phyloP scores from a whole-genome alignment of 352 stramenopile genomes.

The Phytophthora pinifolia region DNA sequence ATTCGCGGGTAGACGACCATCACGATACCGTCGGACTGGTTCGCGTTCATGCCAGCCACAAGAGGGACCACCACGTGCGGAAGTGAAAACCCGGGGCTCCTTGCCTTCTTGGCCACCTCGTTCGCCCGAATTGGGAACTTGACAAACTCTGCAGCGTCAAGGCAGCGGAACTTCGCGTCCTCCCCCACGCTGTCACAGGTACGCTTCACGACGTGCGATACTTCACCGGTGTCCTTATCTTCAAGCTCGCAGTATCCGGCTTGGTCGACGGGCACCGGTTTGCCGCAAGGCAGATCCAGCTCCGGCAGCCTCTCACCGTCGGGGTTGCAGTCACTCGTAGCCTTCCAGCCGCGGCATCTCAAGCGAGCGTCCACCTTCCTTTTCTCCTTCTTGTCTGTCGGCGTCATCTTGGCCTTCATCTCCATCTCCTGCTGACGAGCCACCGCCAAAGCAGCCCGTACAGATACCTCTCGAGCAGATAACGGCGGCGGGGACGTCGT shows the following conservation, averaged over 20 bases:
- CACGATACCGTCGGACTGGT: conserved; percentile 21
- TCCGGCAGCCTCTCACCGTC: conserved; percentile 14
- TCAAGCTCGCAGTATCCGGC: conserved; percentile 51
- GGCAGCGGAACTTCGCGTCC: conserved; percentile 50
- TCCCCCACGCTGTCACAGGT: conserved; percentile 48
- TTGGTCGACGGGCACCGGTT: conserved; percentile 22
- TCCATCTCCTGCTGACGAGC: conserved; percentile 19
- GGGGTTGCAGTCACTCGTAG: conserved; percentile 24
- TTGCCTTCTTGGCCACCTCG: conserved; percentile 32
- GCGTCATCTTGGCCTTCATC: conserved; percentile 11
- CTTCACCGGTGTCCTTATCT: conserved; percentile 32
- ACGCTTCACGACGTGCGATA: conserved; percentile 40
- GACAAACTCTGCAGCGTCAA: conserved; percentile 55
- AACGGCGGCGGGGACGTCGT: background rate
- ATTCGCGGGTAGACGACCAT: conserved; percentile 25
- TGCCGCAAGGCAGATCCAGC: conserved; percentile 20
- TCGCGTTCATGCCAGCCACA: conserved; percentile 11
- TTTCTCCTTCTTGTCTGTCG: conserved; percentile 19
- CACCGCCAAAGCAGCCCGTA: conserved; percentile 19
- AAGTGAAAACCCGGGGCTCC: conserved; percentile 8
- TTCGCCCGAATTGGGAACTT: conserved; percentile 48
- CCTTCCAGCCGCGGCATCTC: conserved; percentile 29
- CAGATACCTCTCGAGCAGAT: conserved; percentile 17
- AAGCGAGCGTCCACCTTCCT: conserved; percentile 21
- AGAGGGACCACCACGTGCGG: conserved; percentile 13